A percentile compares a stretch with the other conserved stretches of the same genome.
phyloP scores from a whole-genome alignment of 2,329 filamentous ascomycete species.

The Neodidymelliopsis sp. region DNA sequence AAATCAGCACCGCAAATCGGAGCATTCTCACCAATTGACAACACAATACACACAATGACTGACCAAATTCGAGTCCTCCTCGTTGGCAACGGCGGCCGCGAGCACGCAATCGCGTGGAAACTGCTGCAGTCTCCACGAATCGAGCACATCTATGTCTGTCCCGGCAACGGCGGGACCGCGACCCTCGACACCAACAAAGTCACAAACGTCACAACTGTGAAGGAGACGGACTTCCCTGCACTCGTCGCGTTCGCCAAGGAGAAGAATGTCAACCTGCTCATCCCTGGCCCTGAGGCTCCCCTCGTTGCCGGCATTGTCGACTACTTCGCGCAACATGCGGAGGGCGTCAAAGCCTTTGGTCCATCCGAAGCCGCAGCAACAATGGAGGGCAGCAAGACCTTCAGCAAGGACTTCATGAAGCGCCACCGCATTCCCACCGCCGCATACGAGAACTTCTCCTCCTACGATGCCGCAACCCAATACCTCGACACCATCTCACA shows the following conservation, averaged over 20 bases:
- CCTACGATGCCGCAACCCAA: constrained; percentile 73
- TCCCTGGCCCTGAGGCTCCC: constrained; percentile 92
- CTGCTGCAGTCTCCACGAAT: constrained; percentile 82
- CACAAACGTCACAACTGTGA: constrained; percentile 73
- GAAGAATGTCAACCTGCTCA: constrained; percentile 79
- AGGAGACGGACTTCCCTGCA: constrained; percentile 77
- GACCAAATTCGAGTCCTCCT: constrained; percentile 67
- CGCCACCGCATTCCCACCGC: constrained; percentile 89
- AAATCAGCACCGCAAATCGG: constrained; percentile 21
- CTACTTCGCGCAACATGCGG: constrained; percentile 71
- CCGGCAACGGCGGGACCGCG: constrained; percentile 82
- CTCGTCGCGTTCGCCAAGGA: constrained; percentile 78
- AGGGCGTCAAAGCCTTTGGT: constrained; percentile 79
- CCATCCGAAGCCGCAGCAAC: constrained; percentile 83
- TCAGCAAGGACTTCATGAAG: constrained; percentile 98
- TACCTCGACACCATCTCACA: constrained; percentile 65
- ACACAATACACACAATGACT: constrained; percentile 29
- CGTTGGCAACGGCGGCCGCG: constrained; percentile 91
- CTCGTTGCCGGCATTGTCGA: constrained; percentile 89
- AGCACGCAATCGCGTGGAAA: constrained; percentile 96
- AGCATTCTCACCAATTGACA: constrained; percentile 6
- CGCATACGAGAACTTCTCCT: constrained; percentile 85
- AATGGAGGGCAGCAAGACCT: constrained; percentile 97
- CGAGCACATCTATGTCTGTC: constrained; percentile 72
- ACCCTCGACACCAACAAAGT: constrained; percentile 65